Conservation (phyloP, 2,329 filamentous ascomycete species). For the Trichoderma sp. region DNA sequence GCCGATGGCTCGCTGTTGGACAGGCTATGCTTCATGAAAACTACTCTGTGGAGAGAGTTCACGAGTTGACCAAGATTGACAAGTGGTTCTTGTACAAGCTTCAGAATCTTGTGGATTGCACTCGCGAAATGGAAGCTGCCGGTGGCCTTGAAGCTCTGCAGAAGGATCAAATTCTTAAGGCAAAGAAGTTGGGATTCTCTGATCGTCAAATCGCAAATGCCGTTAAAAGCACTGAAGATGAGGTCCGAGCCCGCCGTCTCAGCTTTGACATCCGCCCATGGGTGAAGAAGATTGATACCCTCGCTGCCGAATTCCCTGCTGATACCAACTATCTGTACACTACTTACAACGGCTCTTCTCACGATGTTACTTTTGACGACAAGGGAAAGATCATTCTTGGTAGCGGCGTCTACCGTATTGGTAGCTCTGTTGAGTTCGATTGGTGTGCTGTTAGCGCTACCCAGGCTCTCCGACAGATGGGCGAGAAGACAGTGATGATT, state of each 20-base stretch:
- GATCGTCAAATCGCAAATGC: constrained; percentile 91
- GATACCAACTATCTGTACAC: constrained; percentile 97
- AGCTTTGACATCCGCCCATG: constrained; percentile 89
- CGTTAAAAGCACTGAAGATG: constrained; percentile 83
- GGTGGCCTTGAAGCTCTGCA: constrained; percentile 83
- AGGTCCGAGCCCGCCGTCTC: constrained; percentile 83
- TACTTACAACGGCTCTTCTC: constrained; percentile 92
- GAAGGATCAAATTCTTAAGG: constrained; percentile 84
- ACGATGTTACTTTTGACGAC: constrained; percentile 93
- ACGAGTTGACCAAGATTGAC: constrained; percentile 97
- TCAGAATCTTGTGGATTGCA: constrained; percentile 93
- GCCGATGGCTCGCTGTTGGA: constrained; percentile 94
- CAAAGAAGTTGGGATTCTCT: constrained; percentile 98
- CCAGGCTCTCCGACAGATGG: constrained; percentile 78
- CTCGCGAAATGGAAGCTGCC: constrained; percentile 79
- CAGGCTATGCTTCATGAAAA: constrained; percentile 97
- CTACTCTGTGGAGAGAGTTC: constrained; percentile 88
- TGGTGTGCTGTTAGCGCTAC: constrained; percentile 96
- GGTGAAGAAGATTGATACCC: constrained; percentile 98
- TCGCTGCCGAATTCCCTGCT: constrained; percentile 94
- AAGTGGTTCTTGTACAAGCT: constrained; percentile 99
- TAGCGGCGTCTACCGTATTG: constrained; percentile 95
- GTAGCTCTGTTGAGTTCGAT: constrained; percentile 97
- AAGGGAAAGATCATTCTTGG: constrained; percentile 88
- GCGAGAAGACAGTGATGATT: constrained; percentile 98